These are phyloP conservation scores for Populus pruinosa DNA, from an alignment of 345 rosid species.

Conservation along the genomic window DNA sequence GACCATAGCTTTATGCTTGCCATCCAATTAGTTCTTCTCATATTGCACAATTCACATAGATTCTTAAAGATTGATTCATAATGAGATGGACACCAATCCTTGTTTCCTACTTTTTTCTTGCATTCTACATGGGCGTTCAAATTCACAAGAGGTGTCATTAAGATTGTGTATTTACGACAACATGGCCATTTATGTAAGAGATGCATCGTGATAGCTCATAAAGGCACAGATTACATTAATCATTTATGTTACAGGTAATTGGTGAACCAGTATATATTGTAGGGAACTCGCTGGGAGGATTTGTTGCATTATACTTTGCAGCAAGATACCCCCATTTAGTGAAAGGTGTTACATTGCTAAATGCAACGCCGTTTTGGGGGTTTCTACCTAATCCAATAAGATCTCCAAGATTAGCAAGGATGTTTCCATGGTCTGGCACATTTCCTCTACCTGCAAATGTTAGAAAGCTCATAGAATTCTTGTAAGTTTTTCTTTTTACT, in stretches of 20 bases:
- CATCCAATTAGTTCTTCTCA: background rate
- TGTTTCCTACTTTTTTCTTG: background rate
- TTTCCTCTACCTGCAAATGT: constrained; percentile 84
- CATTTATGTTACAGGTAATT: constrained; percentile 51
- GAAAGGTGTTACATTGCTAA: constrained; percentile 84
- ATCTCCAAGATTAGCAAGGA: constrained; percentile 65
- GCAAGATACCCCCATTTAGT: constrained; percentile 80
- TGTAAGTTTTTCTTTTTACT: constrained; percentile 45
- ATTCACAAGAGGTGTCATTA: background rate
- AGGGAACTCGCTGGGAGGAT: constrained; percentile 96
- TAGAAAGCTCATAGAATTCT: constrained; percentile 62
- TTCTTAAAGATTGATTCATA: background rate
- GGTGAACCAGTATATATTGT: constrained; percentile 88
- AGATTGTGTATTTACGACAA: background rate
- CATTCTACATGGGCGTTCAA: background rate
- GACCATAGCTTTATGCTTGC: background rate
- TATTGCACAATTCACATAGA: background rate
- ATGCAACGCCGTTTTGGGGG: constrained; percentile 99
- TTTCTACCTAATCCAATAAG: constrained; percentile 76
- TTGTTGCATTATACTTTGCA: constrained; percentile 77
- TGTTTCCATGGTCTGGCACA: constrained; percentile 86
- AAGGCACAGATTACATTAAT: background rate
- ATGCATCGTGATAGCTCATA: background rate
- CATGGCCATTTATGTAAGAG: background rate
- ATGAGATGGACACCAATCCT: background rate